Percentiles rank a stretch among this genome's conserved stretches.
phyloP scores from a whole-genome alignment of 352 stramenopile species.

The Pythium sukuiense region DNA sequence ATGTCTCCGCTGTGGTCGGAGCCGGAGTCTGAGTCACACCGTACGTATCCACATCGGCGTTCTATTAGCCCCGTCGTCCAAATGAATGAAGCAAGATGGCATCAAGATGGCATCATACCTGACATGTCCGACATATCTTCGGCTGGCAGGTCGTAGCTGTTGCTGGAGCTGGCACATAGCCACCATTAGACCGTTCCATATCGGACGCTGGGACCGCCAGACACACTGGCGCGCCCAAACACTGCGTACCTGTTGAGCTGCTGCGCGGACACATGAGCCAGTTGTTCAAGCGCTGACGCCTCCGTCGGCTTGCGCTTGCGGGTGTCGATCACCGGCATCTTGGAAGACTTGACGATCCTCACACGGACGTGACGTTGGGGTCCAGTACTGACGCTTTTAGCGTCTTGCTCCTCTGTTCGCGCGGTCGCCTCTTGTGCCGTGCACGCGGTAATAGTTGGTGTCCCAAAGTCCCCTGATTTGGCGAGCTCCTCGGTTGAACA shows the following conservation, averaged over 20 bases:
- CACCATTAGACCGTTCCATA: background rate
- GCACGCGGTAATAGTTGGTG: background rate
- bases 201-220: background rate
- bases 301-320: conserved; percentile 29
- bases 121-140: conserved; percentile 9
- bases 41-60: background rate
- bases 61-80: background rate
- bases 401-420: background rate
- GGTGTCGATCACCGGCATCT: conserved; percentile 29
- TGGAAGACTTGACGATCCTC: background rate
- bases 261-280: conserved; percentile 19
- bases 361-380: background rate
- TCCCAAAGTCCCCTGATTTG: background rate
- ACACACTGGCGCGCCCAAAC: background rate
- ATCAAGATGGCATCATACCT: conserved; percentile 2
- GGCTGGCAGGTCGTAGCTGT: background rate
- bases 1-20: conserved; percentile 25
- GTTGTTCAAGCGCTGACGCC: conserved; percentile 16
- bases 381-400: background rate
- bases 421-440: background rate
- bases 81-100: no score
- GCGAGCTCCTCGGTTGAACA: background rate
- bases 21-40: conserved; percentile 8
- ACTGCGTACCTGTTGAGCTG: conserved; percentile 20
- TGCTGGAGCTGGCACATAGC: background rate